phyloP scores from a whole-genome alignment of 129 eudicot genomes.

The Gnaphalium uliginosum region DNA sequence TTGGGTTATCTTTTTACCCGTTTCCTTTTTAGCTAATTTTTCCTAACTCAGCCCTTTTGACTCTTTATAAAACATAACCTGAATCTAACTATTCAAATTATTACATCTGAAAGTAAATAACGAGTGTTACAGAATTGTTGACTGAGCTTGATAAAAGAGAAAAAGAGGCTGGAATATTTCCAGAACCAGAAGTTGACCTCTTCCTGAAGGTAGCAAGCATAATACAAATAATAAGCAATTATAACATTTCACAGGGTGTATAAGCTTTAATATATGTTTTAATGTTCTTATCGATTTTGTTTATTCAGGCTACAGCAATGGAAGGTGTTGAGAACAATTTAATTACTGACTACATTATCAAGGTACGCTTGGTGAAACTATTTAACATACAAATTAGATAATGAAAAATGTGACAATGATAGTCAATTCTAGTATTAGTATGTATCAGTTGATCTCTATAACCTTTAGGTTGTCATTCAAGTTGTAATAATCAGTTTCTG shows the following conservation, averaged over 20 bases:
- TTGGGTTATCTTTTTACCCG: too few relatives aligned
- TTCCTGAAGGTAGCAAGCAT: conserved; percentile 60
- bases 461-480: too few relatives aligned
- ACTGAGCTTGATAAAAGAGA: conserved; percentile 71
- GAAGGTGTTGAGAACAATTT: conserved; percentile 74
- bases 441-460: too few relatives aligned
- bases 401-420: neutral
- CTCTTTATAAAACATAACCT: neutral
- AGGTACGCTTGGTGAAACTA: conserved; percentile 42
- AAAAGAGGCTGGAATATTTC: conserved; percentile 56
- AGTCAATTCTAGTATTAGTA: too few relatives aligned
- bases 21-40: neutral
- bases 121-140: conserved; percentile 51
- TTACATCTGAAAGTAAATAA: neutral
- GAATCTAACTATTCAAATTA: neutral
- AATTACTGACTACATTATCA: conserved; percentile 63
- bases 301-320: conserved; percentile 60
- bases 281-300: neutral
- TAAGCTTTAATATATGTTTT: neutral
- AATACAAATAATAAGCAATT: neutral
- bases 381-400: neutral
- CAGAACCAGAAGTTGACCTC: conserved; percentile 80
- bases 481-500: too few relatives aligned
- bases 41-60: neutral
- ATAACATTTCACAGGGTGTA: neutral